Conservation (phyloP, 257 asterid species). For the Hygrophila difformis region DNA sequence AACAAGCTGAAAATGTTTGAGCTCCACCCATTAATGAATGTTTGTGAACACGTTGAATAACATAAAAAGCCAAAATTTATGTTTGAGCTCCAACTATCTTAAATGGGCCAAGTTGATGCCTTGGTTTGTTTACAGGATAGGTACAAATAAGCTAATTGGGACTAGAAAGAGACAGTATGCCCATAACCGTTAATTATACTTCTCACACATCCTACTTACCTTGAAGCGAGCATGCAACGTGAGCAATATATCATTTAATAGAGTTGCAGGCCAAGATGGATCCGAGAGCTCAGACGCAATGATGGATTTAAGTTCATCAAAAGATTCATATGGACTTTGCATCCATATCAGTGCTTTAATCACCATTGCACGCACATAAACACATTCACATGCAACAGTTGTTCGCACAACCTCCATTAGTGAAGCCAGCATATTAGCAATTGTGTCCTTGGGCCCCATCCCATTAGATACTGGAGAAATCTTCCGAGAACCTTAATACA, state of each 20-base stretch:
- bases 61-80: no score
- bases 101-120: no score
- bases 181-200: neutral
- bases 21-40: no score
- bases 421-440: constrained; percentile 89
- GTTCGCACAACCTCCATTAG: constrained; percentile 97
- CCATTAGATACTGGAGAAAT: constrained; percentile 67
- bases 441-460: constrained; percentile 70
- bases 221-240: constrained; percentile 99
- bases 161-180: neutral
- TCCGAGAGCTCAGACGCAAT: constrained; percentile 96
- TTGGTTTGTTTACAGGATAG: no score
- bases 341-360: constrained; percentile 98
- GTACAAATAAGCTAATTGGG: no score
- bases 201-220: constrained; percentile 35
- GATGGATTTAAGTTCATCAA: constrained; percentile 90
- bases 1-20: no score
- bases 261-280: constrained; percentile 92
- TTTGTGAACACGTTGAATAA: no score
- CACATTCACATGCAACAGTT: constrained; percentile 98
- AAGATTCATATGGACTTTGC: constrained; percentile 97
- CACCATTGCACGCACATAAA: constrained; percentile 96
- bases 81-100: no score
- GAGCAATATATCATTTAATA: constrained; percentile 76
- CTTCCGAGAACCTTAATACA: constrained; percentile 61